Percentiles rank a stretch among this genome's conserved stretches.
phyloP scores from a whole-genome alignment of 1,284 basidiomycete genomes.

The Cerioporus squamosus region DNA sequence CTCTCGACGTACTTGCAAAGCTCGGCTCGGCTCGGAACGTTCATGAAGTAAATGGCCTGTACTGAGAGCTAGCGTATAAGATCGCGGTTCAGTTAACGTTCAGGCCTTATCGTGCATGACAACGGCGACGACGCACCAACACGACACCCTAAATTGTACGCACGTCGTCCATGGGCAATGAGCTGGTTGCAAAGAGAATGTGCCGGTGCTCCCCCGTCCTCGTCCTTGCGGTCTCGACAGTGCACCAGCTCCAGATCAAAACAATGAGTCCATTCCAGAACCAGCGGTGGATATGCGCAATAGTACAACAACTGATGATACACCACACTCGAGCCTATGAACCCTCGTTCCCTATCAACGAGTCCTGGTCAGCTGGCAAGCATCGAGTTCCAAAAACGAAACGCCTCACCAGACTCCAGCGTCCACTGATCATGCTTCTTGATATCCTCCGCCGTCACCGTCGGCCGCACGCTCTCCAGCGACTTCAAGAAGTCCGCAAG shows the following conservation, averaged over 20 bases:
- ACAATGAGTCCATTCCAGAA: conserved; percentile 9
- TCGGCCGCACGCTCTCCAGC: conserved; percentile 83
- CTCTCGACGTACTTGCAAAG: too few species aligned
- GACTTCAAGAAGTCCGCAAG: conserved; percentile 88
- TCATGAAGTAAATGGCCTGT: too few species aligned
- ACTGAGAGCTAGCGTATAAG: too few species aligned
- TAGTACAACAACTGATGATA: conserved; percentile 17
- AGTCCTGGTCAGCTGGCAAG: conserved; percentile 3
- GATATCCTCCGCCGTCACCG: conserved; percentile 90
- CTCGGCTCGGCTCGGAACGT: too few species aligned
- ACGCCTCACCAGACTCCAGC: conserved; percentile 69
- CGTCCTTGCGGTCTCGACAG: too few species aligned
- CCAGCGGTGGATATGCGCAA: conserved; percentile 15
- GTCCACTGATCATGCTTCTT: conserved; percentile 93
- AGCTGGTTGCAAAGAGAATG: too few species aligned
- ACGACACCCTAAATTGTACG: too few species aligned
- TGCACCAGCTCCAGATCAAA: neutral
- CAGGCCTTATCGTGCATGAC: too few species aligned
- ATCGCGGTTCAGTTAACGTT: too few species aligned
- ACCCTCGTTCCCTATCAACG: conserved; percentile 16
- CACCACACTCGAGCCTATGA: conserved; percentile 8
- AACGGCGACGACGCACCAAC: too few species aligned
- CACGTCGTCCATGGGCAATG: too few species aligned
- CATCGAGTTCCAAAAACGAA: neutral
- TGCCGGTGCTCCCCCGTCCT: too few species aligned